Percentiles rank a stretch among this genome's conserved stretches.
Conservation (phyloP, 108 stramenopile species). For the Conticribra weissflogii region DNA sequence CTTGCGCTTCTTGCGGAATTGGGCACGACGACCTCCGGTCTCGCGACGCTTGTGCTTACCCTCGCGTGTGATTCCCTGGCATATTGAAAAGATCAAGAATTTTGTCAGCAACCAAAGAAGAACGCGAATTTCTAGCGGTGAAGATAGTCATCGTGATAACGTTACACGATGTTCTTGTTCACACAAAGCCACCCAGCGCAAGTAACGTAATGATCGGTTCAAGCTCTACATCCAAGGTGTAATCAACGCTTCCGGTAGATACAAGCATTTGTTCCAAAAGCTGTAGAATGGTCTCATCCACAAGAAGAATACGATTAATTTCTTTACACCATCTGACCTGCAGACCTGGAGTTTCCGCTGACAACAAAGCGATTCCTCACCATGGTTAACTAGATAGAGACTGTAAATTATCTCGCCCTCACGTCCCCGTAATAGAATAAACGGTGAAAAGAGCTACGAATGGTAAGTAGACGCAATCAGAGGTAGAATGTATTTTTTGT, state of each 20-base stretch:
- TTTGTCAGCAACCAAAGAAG: no score
- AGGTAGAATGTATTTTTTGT: not conserved
- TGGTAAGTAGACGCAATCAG: not conserved
- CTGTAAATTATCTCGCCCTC: not conserved
- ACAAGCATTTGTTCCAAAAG: no score
- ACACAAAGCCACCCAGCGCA: no score
- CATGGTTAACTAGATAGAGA: not conserved
- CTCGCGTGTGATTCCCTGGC: conserved; percentile 97
- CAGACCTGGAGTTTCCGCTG: no score
- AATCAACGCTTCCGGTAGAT: no score
- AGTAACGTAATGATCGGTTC: no score
- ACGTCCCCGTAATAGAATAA: not conserved
- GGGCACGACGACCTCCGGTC: conserved; percentile 97
- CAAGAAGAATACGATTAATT: no score
- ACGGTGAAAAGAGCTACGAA: no score
- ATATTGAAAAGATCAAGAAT: not conserved
- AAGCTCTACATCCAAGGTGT: no score
- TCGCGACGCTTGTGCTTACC: conserved; percentile 99
- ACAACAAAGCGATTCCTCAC: conserved; percentile 1
- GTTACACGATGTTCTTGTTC: no score
- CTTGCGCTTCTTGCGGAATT: conserved; percentile 99
- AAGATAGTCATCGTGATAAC: not conserved
- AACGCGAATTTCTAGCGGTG: no score
- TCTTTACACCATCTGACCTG: not conserved
- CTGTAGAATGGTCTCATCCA: no score